Conservation (phyloP, 2,329 filamentous ascomycete species). For the Botrytis elliptica region DNA sequence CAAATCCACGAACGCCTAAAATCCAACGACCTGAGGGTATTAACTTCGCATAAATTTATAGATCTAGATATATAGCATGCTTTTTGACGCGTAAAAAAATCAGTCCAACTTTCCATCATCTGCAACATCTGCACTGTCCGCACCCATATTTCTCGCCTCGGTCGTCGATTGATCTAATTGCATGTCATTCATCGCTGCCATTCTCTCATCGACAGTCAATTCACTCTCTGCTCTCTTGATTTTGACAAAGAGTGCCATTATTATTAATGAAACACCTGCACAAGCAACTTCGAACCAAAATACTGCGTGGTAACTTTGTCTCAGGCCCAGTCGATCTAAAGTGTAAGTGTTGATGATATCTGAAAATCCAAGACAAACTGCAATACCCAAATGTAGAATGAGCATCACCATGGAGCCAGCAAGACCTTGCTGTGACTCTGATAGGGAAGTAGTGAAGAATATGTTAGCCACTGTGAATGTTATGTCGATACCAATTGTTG, state of each 20-base stretch:
- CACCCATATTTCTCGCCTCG: background rate
- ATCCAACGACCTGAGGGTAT: conserved; percentile 16
- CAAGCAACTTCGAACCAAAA: conserved; percentile 66
- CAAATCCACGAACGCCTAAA: conserved; percentile 5
- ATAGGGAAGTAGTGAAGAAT: conserved; percentile 73
- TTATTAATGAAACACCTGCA: conserved; percentile 49
- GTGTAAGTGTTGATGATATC: conserved; percentile 58
- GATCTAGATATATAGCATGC: background rate
- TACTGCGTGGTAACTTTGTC: conserved; percentile 59
- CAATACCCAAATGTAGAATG: conserved; percentile 69
- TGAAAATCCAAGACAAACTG: conserved; percentile 67
- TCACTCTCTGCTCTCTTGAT: conserved; percentile 56
- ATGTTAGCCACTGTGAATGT: conserved; percentile 74
- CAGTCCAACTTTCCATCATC: conserved; percentile 9
- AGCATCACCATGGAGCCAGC: conserved; percentile 72
- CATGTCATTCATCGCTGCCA: conserved; percentile 29
- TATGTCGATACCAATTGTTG: conserved; percentile 72
- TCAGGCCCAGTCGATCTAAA: conserved; percentile 41
- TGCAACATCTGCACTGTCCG: background rate
- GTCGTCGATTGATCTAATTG: background rate
- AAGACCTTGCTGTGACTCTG: conserved; percentile 64
- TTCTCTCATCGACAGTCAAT: conserved; percentile 55
- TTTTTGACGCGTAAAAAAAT: background rate
- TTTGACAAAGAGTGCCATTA: conserved; percentile 53
- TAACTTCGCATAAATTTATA: conserved; percentile 12